A percentile compares a stretch with the other conserved stretches of the same genome.
Evolutionary conservation across 768 basidiomycete genomes (phyloP).

Genomic region (Kwoniella dejecticola): DNA sequence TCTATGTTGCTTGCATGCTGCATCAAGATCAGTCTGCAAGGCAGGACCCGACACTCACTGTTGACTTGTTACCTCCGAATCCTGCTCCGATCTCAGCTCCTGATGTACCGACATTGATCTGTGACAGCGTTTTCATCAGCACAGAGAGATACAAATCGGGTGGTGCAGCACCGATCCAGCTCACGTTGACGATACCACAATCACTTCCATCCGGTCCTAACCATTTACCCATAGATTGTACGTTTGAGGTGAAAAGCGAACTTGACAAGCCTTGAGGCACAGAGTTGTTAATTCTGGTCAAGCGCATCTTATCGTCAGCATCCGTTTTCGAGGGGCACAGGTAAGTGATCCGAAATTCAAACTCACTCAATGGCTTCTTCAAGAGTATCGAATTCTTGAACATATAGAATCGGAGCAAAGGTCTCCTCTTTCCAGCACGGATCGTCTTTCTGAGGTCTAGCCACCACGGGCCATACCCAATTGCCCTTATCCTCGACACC

Average conservation of each 20-base stretch:
- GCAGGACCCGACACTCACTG: too few relatives aligned
- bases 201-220: slow-evolving; percentile 87
- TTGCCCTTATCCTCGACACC: slow-evolving; percentile 67
- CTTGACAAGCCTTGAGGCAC: slow-evolving; percentile 51
- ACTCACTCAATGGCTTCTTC: slow-evolving; percentile 62
- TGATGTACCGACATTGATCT: slow-evolving; percentile 70
- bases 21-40: too few relatives aligned
- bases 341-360: neutral
- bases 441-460: slow-evolving; percentile 40
- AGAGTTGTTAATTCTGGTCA: slow-evolving; percentile 41
- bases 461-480: slow-evolving; percentile 72
- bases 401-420: slow-evolving; percentile 87
- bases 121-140: neutral
- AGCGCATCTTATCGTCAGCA: neutral
- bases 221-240: slow-evolving; percentile 85
- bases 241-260: slow-evolving; percentile 79
- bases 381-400: slow-evolving; percentile 72
- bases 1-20: too few relatives aligned
- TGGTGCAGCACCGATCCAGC: slow-evolving; percentile 31
- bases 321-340: too few relatives aligned
- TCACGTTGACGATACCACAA: slow-evolving; percentile 86
- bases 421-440: slow-evolving; percentile 53
- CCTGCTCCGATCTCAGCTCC: slow-evolving; percentile 80
- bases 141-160: neutral
- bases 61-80: slow-evolving; percentile 67